phyloP scores from a whole-genome alignment of 306 rosid species.

The Quercus robur region DNA sequence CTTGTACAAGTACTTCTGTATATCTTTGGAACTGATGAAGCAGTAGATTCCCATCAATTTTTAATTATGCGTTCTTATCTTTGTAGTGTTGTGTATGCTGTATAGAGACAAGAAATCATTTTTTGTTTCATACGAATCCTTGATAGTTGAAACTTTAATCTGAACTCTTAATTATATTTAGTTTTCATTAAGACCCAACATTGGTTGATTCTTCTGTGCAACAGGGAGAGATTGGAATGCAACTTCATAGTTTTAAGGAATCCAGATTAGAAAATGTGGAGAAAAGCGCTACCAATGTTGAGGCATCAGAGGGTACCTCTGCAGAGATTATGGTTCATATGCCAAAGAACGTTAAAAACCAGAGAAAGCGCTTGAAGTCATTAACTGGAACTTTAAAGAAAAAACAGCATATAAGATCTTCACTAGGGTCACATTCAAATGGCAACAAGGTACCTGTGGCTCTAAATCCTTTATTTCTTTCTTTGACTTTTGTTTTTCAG shows the following conservation, averaged over 20 bases:
- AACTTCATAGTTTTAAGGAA: slow-evolving; percentile 26
- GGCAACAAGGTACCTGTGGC: slow-evolving; percentile 44
- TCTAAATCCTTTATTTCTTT: background rate
- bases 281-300: slow-evolving; percentile 25
- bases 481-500: background rate
- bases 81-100: background rate
- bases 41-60: background rate
- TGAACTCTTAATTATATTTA: too few species aligned
- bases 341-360: slow-evolving; percentile 22
- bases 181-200: background rate
- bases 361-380: slow-evolving; percentile 41
- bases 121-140: background rate
- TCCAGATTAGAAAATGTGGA: slow-evolving; percentile 34
- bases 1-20: background rate
- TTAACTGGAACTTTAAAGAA: slow-evolving; percentile 34
- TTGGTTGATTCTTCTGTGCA: slow-evolving; percentile 22
- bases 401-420: slow-evolving; percentile 37
- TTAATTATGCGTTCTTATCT: background rate
- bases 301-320: slow-evolving; percentile 36
- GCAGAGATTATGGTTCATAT: slow-evolving; percentile 19
- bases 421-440: slow-evolving; percentile 26
- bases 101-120: background rate
- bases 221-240: slow-evolving; percentile 38
- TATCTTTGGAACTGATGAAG: background rate
- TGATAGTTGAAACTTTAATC: background rate